These are phyloP conservation scores for Backusella psychrophila DNA, from an alignment of 192 early-diverging fungal genomes.

Conservation along the genomic window DNA sequence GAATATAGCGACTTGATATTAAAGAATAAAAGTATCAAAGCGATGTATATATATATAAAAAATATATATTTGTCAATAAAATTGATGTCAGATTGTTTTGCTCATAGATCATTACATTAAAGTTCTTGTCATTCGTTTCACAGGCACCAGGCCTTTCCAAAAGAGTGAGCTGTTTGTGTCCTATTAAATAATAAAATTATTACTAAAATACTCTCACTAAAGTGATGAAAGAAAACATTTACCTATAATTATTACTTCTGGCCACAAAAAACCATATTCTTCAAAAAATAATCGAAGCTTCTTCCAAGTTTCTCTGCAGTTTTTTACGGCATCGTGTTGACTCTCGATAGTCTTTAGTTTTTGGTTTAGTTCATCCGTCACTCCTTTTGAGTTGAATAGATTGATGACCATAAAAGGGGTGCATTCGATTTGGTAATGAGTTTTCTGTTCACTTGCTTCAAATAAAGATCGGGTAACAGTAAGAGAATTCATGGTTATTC, in stretches of 20 bases:
- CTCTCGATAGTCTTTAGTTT: neutral
- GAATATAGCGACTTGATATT: neutral
- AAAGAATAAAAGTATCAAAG: neutral
- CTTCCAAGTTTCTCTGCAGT: neutral
- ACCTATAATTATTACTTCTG: neutral
- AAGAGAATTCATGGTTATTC: neutral
- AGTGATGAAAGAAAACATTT: neutral
- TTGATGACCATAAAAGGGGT: neutral
- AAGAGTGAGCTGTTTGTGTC: neutral
- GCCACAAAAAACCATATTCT: slow-evolving; percentile 2
- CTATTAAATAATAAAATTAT: neutral
- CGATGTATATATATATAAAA: neutral
- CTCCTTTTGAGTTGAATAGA: neutral
- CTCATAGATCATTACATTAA: neutral
- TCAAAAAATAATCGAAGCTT: neutral
- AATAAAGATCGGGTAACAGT: neutral
- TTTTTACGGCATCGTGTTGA: neutral
- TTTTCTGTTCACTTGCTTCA: neutral
- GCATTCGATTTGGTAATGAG: neutral
- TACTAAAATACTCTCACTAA: neutral
- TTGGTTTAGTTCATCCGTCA: neutral
- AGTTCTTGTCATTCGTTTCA: neutral
- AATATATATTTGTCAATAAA: neutral
- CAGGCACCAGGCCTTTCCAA: neutral
- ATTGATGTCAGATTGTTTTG: neutral